phyloP scores from a whole-genome alignment of 176 grass and related monocot genomes.

The Areca catechu region DNA sequence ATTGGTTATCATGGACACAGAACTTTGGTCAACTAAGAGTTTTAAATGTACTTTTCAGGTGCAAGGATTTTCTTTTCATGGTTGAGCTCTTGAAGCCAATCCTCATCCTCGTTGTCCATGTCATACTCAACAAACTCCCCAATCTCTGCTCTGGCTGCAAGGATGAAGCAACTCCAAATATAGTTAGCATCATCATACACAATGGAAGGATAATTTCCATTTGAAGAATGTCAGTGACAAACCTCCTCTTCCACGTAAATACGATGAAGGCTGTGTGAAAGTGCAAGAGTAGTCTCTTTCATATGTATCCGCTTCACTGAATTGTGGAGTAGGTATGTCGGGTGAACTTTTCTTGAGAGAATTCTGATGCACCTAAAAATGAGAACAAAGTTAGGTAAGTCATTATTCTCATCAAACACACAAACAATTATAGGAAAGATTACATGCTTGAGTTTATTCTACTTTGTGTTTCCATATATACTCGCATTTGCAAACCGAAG shows the following conservation, averaged over 20 bases:
- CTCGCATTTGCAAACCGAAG: no score
- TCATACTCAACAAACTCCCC: constrained; percentile 95
- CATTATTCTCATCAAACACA: neutral
- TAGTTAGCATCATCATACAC: no score
- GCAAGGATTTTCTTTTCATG: constrained; percentile 69
- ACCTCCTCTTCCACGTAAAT: constrained; percentile 99
- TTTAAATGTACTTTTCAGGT: constrained; percentile 59
- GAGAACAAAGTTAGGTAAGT: no score
- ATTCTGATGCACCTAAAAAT: constrained; percentile 47
- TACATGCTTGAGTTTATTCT: no score
- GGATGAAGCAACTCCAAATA: constrained; percentile 10
- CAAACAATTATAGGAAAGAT: no score
- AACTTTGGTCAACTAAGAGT: neutral
- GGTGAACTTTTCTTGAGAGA: constrained; percentile 61
- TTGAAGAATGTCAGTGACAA: constrained; percentile 17
- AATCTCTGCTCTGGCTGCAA: constrained; percentile 81
- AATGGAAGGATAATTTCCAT: no score
- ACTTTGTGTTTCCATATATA: no score
- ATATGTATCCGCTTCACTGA: constrained; percentile 62
- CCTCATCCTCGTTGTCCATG: constrained; percentile 91
- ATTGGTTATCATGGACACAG: no score
- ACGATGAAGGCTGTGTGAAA: constrained; percentile 69
- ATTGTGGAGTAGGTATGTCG: constrained; percentile 96
- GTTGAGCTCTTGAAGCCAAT: constrained; percentile 90
- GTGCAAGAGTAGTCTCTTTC: constrained; percentile 96